A percentile compares a stretch with the other conserved stretches of the same genome.
These are phyloP conservation scores for Aspergillus awamori DNA, from an alignment of 2,329 filamentous ascomycete species.

Conservation along the genomic window DNA sequence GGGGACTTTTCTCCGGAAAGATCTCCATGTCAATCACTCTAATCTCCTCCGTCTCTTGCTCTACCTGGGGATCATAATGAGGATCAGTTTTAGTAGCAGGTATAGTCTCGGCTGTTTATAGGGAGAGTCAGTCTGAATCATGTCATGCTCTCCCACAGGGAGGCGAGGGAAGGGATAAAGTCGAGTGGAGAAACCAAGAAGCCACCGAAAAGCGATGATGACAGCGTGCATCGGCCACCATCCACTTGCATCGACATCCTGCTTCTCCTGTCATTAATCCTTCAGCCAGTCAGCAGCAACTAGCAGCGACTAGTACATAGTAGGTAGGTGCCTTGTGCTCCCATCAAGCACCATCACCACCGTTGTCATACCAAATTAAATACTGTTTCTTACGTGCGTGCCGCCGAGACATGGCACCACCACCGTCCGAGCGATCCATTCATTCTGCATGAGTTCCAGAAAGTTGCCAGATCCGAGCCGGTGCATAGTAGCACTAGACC, in stretches of 20 bases:
- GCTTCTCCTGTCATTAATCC: too few species aligned
- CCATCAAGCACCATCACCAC: background rate
- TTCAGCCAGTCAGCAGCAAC: too few species aligned
- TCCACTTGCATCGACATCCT: background rate
- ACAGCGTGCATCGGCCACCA: background rate
- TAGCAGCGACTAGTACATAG: too few species aligned
- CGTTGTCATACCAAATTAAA: background rate
- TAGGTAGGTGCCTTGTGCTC: background rate
- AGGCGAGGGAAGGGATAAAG: too few species aligned
- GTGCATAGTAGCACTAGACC: background rate
- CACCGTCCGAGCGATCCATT: background rate
- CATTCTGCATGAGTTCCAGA: background rate
- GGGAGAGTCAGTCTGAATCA: background rate
- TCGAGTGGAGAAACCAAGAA: background rate
- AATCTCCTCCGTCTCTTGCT: background rate
- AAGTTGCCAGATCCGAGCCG: background rate
- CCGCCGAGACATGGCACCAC: background rate
- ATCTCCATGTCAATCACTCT: background rate
- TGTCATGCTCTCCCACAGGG: background rate
- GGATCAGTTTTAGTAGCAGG: background rate
- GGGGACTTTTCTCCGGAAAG: background rate
- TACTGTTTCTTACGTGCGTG: conserved; percentile 4
- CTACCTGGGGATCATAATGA: background rate
- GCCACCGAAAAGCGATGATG: background rate
- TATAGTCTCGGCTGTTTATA: background rate